These are phyloP conservation scores for Turritis glabra DNA, from an alignment of 345 rosid species.

Conservation along the genomic window DNA sequence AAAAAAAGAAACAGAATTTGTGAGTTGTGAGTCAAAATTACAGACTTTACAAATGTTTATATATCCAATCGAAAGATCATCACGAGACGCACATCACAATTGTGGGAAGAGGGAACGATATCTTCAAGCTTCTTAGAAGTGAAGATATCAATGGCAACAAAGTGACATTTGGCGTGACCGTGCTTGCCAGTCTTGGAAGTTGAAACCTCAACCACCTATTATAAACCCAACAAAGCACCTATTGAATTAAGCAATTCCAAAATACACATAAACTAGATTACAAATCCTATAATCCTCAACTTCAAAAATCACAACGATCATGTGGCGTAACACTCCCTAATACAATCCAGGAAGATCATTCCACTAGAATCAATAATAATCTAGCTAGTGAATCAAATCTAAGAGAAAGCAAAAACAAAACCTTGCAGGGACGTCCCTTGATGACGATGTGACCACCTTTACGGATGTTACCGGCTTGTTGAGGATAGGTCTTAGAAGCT, in stretches of 20 bases:
- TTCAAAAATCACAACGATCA: not conserved
- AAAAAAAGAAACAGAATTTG: not conserved
- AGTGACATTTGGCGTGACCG: slow-evolving; percentile 90
- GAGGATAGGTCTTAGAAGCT: slow-evolving; percentile 46
- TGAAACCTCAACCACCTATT: slow-evolving; percentile 81
- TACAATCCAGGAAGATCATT: not conserved
- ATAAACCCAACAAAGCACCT: not conserved
- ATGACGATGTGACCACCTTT: slow-evolving; percentile 45
- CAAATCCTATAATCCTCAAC: not conserved
- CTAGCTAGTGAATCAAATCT: not conserved
- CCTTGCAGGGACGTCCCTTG: slow-evolving; percentile 47
- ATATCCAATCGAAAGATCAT: not conserved
- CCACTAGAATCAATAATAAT: not conserved
- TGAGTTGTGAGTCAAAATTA: not conserved
- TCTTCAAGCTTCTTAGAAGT: slow-evolving; percentile 82
- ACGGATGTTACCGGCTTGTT: slow-evolving; percentile 45
- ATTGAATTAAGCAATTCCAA: not conserved
- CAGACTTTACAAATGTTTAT: not conserved
- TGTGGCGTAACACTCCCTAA: not conserved
- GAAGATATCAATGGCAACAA: slow-evolving; percentile 83
- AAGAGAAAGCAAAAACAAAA: not conserved
- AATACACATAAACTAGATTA: not conserved
- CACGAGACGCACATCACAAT: slow-evolving; percentile 58
- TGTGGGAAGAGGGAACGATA: slow-evolving; percentile 87
- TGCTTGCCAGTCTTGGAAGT: slow-evolving; percentile 89